Conservation (phyloP, 352 stramenopile genomes). For the Pythium biforme region DNA sequence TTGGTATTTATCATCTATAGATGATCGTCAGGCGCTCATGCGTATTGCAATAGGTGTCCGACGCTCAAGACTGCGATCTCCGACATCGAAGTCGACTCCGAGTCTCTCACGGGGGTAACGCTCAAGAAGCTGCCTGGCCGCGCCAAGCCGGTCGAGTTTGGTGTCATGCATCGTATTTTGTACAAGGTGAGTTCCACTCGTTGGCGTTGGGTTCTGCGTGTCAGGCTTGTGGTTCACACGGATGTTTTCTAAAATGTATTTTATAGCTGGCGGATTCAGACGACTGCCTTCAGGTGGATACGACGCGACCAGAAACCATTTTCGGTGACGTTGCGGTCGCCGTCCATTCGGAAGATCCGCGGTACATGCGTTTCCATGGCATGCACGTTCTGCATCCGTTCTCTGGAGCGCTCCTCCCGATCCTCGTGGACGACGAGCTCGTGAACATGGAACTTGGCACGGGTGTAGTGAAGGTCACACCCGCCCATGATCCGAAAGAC, state of each 20-base stretch:
- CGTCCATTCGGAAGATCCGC: conserved; percentile 94
- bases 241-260: background rate
- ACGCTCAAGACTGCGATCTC: conserved; percentile 95
- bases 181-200: conserved; percentile 47
- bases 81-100: conserved; percentile 97
- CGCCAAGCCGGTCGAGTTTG: conserved; percentile 70
- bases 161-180: conserved; percentile 79
- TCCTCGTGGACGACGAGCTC: conserved; percentile 94
- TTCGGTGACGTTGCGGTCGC: conserved; percentile 98
- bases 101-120: conserved; percentile 93
- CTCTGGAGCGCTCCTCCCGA: conserved; percentile 85
- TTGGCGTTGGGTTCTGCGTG: background rate
- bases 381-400: conserved; percentile 97
- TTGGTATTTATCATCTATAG: background rate
- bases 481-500: conserved; percentile 99
- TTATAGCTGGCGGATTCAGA: conserved; percentile 48
- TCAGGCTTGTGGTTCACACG: background rate
- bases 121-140: conserved; percentile 75
- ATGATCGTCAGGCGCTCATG: background rate
- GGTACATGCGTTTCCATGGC: conserved; percentile 95
- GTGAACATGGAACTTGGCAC: conserved; percentile 99
- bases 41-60: conserved; percentile 44
- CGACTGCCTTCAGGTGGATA: conserved; percentile 93
- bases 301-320: conserved; percentile 98
- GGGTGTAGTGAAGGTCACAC: conserved; percentile 96